Base-by-base conservation (phyloP, 805 yeast species). In the Sungouiella blattae region DNA sequence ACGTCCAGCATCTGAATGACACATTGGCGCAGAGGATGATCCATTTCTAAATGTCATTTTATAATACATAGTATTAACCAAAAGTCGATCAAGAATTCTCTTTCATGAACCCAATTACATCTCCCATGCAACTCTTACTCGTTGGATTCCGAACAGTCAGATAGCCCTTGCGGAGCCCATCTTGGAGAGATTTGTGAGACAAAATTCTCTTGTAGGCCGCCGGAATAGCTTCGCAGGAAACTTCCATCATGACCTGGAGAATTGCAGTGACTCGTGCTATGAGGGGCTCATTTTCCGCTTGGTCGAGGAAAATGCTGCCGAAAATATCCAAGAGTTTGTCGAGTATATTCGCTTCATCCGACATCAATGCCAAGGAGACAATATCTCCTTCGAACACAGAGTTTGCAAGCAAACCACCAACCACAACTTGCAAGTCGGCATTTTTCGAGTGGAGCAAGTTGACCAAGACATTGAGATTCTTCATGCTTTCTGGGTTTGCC, bases 1-100 rank as follows among this genome's bases (percentile, higher is more conserved):
- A 53, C 16, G 57, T 52, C 21, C 60, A 55, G 32, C 47, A 51
- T 30, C 43, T 46, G 31, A 45, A 51, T 18, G 63, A 57, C n/a
- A 60, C 68, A 2, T 49, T 67, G 36, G 71, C 70, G 5, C 71
- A 66, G 43, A 47, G 69, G 28, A 47, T 62, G 40, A 57, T 65
- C 16, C 66, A 64, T 33, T 64, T 66, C 37, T 67, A 43, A 32
- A n/a, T n/a, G n/a, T n/a, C n/a, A n/a, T n/a, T n/a, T n/a, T n/a
- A n/a, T n/a, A n/a, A 32, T 15, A 14, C 22, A 14, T 4, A 16
- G 6, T 28, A 17, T 20, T 6, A 11, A 24, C 26, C 26, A 24
- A 24, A 24, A 11, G 7, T 8, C 26, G 12, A 24, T 11, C n/a
- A 22, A n/a, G n/a, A n/a, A n/a, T n/a, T n/a, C n/a, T n/a, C n/a